phyloP scores from a whole-genome alignment of 257 asterid species.

The Salvia miltiorrhiza region DNA sequence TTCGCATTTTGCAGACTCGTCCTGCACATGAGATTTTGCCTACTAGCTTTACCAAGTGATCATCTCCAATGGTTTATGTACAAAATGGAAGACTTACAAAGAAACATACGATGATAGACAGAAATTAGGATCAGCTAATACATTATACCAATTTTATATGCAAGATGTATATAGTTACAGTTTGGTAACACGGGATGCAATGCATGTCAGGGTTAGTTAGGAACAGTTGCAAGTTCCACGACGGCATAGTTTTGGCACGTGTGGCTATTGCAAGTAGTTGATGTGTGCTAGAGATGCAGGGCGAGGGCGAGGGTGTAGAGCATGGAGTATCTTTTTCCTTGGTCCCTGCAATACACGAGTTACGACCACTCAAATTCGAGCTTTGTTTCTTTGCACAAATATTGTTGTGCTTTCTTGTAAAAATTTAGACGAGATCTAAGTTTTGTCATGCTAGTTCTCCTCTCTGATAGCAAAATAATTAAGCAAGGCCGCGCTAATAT shows the following conservation, averaged over 20 bases:
- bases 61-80: background rate
- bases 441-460: background rate
- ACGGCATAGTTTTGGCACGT: background rate
- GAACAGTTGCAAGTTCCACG: slow-evolving; percentile 1
- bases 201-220: background rate
- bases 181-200: background rate
- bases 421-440: background rate
- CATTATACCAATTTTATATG: background rate
- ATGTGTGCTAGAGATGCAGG: slow-evolving; percentile 17
- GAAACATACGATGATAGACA: background rate
- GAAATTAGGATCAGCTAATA: background rate
- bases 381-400: background rate
- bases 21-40: too few species aligned
- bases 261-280: slow-evolving; percentile 19
- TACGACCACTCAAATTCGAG: background rate
- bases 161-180: background rate
- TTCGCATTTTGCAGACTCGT: too few species aligned
- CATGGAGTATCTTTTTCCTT: slow-evolving; percentile 63
- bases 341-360: slow-evolving; percentile 77
- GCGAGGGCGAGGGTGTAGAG: slow-evolving; percentile 39
- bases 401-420: background rate
- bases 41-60: too few species aligned
- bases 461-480: background rate
- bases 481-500: background rate
- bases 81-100: background rate